Evolutionary conservation across 2,329 filamentous ascomycete species (phyloP), one percentile per base, ranked within the genome.

Genomic region (Diplodia corticola): DNA sequence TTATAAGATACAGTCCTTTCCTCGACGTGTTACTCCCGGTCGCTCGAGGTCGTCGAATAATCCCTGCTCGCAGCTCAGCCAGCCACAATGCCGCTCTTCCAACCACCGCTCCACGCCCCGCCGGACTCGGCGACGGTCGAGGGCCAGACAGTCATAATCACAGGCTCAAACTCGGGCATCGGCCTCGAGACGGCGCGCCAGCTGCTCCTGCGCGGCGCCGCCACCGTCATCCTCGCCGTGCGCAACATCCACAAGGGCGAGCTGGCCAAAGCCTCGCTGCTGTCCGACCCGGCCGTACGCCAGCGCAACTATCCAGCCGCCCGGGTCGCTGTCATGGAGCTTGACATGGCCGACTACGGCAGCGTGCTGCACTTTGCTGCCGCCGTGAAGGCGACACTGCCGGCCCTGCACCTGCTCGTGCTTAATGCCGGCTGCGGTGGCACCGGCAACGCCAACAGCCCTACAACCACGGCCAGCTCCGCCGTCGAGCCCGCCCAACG

Each of bases 131-230:
- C 44, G 3, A 33, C 50, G 15, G 24, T 65, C 33, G 37, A 50
- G 10, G 50, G 44, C 22, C 68, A 67, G 44, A 67, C 59, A 44
- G 66, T 65, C 22, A 63, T 71, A 22, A 63, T 71, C 22, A 71
- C 68, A 6, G 70, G 70, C 26, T 66, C 68, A 6, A 71, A 69
- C 63, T 60, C 65, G 35, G 70, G 70, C 30, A 69, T 70, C 30
- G 70, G 70, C 40, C 67, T 65, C 61, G 61, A 66, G n/a, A 61
- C 57, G 7, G 57, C 46, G 5, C 57, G 57, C 9, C 57, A 61
- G 15, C 57, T 61, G 26, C 26, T 48, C 20, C 46, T 48, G 5
- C 57, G 40, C 26, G 24, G 40, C 57, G 57, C 57, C 13, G n/a
- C 40, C 4, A 20, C 57, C 26, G 37, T 61, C n/a, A 50, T 35